phyloP scores from a whole-genome alignment of 352 stramenopile species.

The Globisporangium polare region DNA sequence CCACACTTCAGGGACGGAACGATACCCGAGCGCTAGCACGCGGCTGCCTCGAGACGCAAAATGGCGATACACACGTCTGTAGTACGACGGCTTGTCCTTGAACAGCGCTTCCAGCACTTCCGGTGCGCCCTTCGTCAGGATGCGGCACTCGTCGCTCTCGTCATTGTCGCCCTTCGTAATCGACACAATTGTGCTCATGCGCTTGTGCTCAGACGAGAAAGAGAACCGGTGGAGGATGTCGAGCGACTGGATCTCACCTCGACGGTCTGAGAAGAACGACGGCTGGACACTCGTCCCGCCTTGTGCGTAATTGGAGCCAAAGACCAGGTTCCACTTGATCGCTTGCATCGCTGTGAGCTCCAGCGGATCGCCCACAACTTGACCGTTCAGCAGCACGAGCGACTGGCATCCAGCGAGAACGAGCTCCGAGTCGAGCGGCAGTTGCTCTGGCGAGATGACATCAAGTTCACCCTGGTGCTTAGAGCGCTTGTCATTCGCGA shows the following conservation, averaged over 20 bases:
- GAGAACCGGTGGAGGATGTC: conserved; percentile 81
- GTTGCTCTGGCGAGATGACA: conserved; percentile 26
- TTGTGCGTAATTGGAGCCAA: conserved; percentile 15
- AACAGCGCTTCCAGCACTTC: conserved; percentile 87
- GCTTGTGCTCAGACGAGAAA: conserved; percentile 88
- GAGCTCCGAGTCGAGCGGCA: conserved; percentile 34
- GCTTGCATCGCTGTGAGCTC: conserved; percentile 89
- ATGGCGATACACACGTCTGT: conserved; percentile 33
- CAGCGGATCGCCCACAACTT: conserved; percentile 91
- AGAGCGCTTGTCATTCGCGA: neutral
- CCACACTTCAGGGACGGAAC: conserved; percentile 29
- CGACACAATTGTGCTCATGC: conserved; percentile 89
- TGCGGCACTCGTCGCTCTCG: conserved; percentile 23
- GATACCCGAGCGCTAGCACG: conserved; percentile 90
- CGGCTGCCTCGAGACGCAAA: conserved; percentile 38
- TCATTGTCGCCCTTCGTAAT: conserved; percentile 31
- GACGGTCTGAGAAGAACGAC: conserved; percentile 24
- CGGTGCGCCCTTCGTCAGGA: conserved; percentile 93
- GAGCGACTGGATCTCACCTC: conserved; percentile 29
- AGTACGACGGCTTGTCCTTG: conserved; percentile 66
- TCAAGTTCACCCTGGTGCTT: conserved; percentile 21
- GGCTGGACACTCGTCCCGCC: conserved; percentile 20
- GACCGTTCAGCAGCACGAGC: conserved; percentile 85
- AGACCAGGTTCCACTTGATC: conserved; percentile 55
- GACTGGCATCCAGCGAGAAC: conserved; percentile 88